These are phyloP conservation scores for Neofusicoccum ribis DNA, from an alignment of 2,329 filamentous ascomycete species.

Conservation along the genomic window DNA sequence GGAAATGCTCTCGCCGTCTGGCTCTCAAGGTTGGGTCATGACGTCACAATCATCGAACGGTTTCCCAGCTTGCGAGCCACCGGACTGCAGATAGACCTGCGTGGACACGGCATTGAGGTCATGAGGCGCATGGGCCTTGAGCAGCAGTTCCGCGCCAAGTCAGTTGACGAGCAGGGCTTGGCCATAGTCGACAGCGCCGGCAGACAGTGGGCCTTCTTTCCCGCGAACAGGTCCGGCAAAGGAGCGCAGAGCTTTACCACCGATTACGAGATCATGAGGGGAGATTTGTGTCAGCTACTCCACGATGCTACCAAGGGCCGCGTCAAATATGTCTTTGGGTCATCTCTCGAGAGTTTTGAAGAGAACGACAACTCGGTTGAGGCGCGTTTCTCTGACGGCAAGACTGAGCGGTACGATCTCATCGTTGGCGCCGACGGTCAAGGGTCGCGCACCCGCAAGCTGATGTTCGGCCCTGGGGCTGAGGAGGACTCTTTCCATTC, in stretches of 20 bases:
- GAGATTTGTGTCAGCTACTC: conserved; percentile 55
- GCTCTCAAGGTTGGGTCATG: conserved; percentile 40
- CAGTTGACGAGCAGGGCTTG: conserved; percentile 52
- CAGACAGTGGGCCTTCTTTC: conserved; percentile 38
- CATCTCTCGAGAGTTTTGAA: conserved; percentile 29
- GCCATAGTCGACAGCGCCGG: conserved; percentile 23
- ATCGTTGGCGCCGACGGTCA: conserved; percentile 59
- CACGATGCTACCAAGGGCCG: conserved; percentile 42
- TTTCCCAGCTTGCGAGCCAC: conserved; percentile 43
- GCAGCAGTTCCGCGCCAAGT: conserved; percentile 38
- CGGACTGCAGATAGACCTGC: conserved; percentile 58
- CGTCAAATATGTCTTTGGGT: conserved; percentile 39
- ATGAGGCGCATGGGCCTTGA: conserved; percentile 55
- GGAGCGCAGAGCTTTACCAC: conserved; percentile 46
- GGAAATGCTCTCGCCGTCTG: conserved; percentile 50
- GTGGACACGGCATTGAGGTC: conserved; percentile 52
- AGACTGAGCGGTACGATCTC: conserved; percentile 49
- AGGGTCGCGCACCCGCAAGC: conserved; percentile 48
- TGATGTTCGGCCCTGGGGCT: conserved; percentile 25
- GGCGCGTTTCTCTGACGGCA: conserved; percentile 48
- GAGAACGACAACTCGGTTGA: conserved; percentile 34
- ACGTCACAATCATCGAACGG: conserved; percentile 46
- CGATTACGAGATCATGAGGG: conserved; percentile 63
- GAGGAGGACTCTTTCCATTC: conserved; percentile 21
- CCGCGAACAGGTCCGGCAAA: conserved; percentile 40